Base-by-base conservation (phyloP, 2,329 filamentous ascomycete species). In the Byssoonygena ceratinophila region DNA sequence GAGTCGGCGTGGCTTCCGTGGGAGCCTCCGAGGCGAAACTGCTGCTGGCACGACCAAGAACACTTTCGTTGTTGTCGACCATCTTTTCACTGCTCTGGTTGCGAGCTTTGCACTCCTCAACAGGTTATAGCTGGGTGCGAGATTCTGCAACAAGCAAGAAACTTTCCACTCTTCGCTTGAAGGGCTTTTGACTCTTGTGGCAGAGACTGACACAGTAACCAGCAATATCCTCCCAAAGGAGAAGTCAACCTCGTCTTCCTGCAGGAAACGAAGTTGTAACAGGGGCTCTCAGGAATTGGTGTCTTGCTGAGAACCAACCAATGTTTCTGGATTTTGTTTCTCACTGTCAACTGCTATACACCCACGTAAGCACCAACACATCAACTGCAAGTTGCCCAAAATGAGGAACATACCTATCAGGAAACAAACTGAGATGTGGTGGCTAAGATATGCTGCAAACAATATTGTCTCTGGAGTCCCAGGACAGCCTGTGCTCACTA, bases 341-440 rank as follows among this genome's bases (percentile, higher is more conserved):
- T 32, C 11, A 23, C 1, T 14, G 8, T 2, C 27, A 16, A 22
- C 16, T 36, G 22, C 46, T 7, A 37, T 22, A 9, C 12, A 39
- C 9, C 32, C 46, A 27, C 22, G 46, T 48, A 29, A 48, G 46
- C 46, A 48, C 12, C 22, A 48, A 37, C 31, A 36, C 45, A 48
- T 39, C 31, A 34, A 11, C 23, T 22, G 12, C 7, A 11, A 27
- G 37, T 25, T 48, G 32, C 22, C n/a, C 32, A 29, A 18, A 12
- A 22, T 2, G 22, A 22, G 16, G 29, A 39, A 27, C 31, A 39
- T 48, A 48, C 46, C 46, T 48, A 27, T 39, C 18, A 9, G 16
- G 29, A 12, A 18, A 45, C 32, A 34, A 32, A 23, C 23, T 31
- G 29, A 25, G 20, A 36, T 29, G 45, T 3, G 31, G 32, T 32